phyloP scores from a whole-genome alignment of 164 flowering plant genomes.

The Berberis vulgaris region DNA sequence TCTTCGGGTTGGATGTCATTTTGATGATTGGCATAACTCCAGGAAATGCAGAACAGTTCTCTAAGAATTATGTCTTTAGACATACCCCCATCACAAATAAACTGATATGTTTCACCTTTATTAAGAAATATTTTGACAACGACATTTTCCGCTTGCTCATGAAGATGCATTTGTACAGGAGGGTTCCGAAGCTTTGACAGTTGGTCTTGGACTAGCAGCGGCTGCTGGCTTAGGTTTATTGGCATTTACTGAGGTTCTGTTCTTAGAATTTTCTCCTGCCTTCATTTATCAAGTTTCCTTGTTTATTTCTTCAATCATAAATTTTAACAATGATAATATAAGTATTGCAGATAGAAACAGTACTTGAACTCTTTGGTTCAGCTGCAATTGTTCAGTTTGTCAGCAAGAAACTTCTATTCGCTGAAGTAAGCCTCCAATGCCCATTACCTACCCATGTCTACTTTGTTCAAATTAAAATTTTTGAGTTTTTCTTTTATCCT shows the following conservation, averaged over 20 bases:
- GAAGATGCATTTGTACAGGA: conserved; percentile 40
- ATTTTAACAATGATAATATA: background rate
- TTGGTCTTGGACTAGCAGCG: conserved; percentile 59
- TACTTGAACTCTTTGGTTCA: conserved; percentile 78
- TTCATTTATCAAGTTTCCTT: background rate
- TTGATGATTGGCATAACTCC: too few species aligned
- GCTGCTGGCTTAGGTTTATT: conserved; percentile 71
- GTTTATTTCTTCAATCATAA: background rate
- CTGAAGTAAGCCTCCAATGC: conserved; percentile 41
- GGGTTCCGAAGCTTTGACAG: conserved; percentile 39
- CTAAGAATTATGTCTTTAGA: too few species aligned
- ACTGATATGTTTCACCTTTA: too few species aligned
- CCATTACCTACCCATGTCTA: background rate
- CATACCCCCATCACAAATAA: too few species aligned
- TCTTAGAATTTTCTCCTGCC: background rate
- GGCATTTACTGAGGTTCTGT: conserved; percentile 70
- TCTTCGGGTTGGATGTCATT: too few species aligned
- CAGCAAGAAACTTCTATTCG: conserved; percentile 76
- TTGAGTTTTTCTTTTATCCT: background rate
- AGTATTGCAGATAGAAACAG: conserved; percentile 57
- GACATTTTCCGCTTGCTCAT: background rate
- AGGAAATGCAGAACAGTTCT: too few species aligned
- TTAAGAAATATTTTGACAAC: background rate
- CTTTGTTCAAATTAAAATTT: background rate
- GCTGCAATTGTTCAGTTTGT: conserved; percentile 71